phyloP scores from a whole-genome alignment of 768 basidiomycete genomes.

The Tulasnella sp. region DNA sequence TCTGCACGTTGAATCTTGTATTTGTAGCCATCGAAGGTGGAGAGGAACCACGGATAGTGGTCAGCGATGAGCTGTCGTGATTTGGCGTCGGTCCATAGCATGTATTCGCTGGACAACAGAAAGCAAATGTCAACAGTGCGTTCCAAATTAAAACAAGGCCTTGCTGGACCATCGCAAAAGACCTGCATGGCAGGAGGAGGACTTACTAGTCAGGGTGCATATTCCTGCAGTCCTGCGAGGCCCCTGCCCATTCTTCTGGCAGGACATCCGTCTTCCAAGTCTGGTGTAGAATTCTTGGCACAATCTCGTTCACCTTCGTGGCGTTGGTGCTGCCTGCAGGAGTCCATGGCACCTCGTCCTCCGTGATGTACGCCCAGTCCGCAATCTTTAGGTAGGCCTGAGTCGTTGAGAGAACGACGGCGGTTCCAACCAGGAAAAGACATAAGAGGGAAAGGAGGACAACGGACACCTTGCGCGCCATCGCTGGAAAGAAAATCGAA shows the following conservation, averaged over 20 bases:
- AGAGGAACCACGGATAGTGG: constrained; percentile 88
- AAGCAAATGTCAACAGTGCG: background rate
- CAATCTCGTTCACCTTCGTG: constrained; percentile 66
- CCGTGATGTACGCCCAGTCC: constrained; percentile 70
- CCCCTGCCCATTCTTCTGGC: constrained; percentile 71
- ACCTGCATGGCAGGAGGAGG: background rate
- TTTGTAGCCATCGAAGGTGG: constrained; percentile 87
- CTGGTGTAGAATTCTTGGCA: constrained; percentile 94
- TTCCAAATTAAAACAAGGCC: constrained; percentile 2
- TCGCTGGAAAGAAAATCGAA: constrained; percentile 32
- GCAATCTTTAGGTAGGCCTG: constrained; percentile 86
- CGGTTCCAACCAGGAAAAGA: constrained; percentile 79
- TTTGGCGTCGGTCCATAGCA: constrained; percentile 91
- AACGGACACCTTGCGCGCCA: constrained; percentile 49
- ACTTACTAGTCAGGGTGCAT: constrained; percentile 97
- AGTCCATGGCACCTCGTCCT: constrained; percentile 55
- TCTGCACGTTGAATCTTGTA: constrained; percentile 95
- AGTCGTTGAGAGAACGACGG: constrained; percentile 86
- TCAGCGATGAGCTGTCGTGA: constrained; percentile 86
- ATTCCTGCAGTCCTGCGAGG: constrained; percentile 80
- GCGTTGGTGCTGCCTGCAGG: constrained; percentile 47
- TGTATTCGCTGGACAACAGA: constrained; percentile 71
- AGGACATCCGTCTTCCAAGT: constrained; percentile 94
- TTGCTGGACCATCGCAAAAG: background rate
- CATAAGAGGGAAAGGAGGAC: constrained; percentile 56